A percentile compares a stretch with the other conserved stretches of the same genome.
These are phyloP conservation scores for Hymenotorrendiella dingleyae DNA, from an alignment of 2,329 filamentous ascomycete species.

Conservation along the genomic window DNA sequence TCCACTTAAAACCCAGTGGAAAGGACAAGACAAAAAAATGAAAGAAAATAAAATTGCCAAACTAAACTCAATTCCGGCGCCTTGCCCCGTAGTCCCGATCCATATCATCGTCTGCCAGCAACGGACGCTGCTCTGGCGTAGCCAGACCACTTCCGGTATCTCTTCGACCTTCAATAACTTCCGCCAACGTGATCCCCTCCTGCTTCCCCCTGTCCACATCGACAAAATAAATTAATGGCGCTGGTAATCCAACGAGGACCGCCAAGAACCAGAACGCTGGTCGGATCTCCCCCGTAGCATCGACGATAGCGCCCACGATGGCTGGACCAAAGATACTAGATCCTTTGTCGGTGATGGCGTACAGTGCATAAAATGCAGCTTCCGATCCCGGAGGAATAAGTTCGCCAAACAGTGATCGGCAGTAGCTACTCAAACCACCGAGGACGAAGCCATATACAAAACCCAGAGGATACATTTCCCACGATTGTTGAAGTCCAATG, in stretches of 20 bases:
- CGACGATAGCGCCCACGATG: slow-evolving; percentile 89
- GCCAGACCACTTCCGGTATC: slow-evolving; percentile 8
- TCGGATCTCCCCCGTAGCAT: slow-evolving; percentile 72
- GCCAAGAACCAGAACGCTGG: slow-evolving; percentile 92
- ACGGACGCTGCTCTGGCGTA: slow-evolving; percentile 8
- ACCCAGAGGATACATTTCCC: slow-evolving; percentile 94
- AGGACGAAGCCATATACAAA: slow-evolving; percentile 89
- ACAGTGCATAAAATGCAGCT: slow-evolving; percentile 92
- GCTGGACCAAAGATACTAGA: slow-evolving; percentile 90
- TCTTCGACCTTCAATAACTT: slow-evolving; percentile 50
- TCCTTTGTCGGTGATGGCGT: slow-evolving; percentile 96
- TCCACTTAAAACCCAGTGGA: too few relatives aligned
- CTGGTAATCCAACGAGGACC: slow-evolving; percentile 73
- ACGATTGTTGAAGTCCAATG: slow-evolving; percentile 79
- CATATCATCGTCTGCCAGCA: slow-evolving; percentile 13
- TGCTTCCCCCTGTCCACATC: slow-evolving; percentile 73
- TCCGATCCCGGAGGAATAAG: slow-evolving; percentile 91
- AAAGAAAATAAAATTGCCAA: too few relatives aligned
- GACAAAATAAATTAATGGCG: slow-evolving; percentile 78
- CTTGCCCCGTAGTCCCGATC: slow-evolving; percentile 7
- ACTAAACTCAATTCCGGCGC: not conserved
- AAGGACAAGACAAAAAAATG: too few relatives aligned
- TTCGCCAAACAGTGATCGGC: slow-evolving; percentile 85
- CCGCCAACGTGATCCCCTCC: slow-evolving; percentile 61
- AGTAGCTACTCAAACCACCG: slow-evolving; percentile 88